Evolutionary conservation across 169 alveolate species (phyloP).

Genomic region (Plasmodium gallinaceum): DNA sequence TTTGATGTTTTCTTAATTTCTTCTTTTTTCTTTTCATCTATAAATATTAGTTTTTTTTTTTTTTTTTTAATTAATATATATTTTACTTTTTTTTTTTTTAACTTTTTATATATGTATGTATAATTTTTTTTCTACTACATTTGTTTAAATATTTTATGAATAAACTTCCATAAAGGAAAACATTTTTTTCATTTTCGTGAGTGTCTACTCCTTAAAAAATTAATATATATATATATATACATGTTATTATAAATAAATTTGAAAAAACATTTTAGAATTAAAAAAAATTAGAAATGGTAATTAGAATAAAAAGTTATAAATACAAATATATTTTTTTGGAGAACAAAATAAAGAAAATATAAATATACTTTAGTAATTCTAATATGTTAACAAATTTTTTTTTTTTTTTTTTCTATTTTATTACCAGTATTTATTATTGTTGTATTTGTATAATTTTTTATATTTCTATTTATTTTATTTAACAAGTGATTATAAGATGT

Average conservation of each 20-base stretch:
- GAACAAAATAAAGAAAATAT: neutral
- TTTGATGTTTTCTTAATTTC: neutral
- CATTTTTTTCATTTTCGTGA: constrained; percentile 45
- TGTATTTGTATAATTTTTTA: constrained; percentile 16
- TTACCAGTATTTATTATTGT: constrained; percentile 67
- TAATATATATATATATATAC: neutral
- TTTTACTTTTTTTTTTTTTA: neutral
- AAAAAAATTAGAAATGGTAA: too few species aligned
- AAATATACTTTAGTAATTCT: neutral
- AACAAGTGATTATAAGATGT: constrained; percentile 26
- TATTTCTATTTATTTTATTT: constrained; percentile 8
- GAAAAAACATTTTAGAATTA: too few species aligned
- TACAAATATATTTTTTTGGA: neutral
- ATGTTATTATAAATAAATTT: neutral
- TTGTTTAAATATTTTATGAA: constrained; percentile 33
- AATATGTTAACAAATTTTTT: neutral
- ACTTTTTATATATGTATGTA: neutral
- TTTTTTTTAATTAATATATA: neutral
- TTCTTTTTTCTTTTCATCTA: constrained; percentile 19
- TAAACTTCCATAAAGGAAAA: constrained; percentile 44
- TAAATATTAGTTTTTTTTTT: constrained; percentile 31
- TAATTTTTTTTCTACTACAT: neutral
- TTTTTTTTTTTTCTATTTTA: neutral
- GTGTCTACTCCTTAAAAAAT: constrained; percentile 60
- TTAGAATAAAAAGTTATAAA: neutral